Conservation (phyloP, 2,329 filamentous ascomycete genomes). For the Cercospora sp. region DNA sequence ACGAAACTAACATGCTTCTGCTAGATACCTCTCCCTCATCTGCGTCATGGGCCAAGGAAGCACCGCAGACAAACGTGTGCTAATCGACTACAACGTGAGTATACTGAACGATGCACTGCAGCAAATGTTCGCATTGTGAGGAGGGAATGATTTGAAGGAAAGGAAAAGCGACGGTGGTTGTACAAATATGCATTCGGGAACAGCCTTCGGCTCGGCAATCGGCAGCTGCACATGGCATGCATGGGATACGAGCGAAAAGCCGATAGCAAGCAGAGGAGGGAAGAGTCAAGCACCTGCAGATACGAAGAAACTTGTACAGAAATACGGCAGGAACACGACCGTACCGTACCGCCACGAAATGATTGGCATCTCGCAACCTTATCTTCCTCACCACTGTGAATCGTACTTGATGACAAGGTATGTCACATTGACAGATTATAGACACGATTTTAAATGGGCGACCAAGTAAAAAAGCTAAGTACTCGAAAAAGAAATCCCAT, state of each 20-base stretch:
- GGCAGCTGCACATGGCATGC: neutral
- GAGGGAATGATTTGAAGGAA: neutral
- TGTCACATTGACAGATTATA: neutral
- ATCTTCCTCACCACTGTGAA: neutral
- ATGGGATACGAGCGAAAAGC: neutral
- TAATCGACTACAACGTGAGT: slow-evolving; percentile 85
- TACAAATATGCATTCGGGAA: neutral
- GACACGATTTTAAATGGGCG: neutral
- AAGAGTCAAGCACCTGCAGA: neutral
- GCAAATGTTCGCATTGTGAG: slow-evolving; percentile 64
- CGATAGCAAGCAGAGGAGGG: neutral
- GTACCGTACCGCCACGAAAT: neutral
- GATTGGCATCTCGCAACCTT: neutral
- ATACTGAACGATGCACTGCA: slow-evolving; percentile 76
- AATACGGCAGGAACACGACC: neutral
- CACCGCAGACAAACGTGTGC: slow-evolving; percentile 77
- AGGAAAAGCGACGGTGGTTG: neutral
- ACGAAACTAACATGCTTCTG: neutral
- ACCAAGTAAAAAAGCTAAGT: slow-evolving; percentile 8
- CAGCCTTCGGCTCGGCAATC: neutral
- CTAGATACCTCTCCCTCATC: slow-evolving; percentile 73
- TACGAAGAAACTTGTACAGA: neutral
- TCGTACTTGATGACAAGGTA: neutral
- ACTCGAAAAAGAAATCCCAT: slow-evolving; percentile 13
- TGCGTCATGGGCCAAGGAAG: slow-evolving; percentile 83